phyloP scores from a whole-genome alignment of 225 moss, liverwort and hornwort genomes.

The Polytrichum commune region DNA sequence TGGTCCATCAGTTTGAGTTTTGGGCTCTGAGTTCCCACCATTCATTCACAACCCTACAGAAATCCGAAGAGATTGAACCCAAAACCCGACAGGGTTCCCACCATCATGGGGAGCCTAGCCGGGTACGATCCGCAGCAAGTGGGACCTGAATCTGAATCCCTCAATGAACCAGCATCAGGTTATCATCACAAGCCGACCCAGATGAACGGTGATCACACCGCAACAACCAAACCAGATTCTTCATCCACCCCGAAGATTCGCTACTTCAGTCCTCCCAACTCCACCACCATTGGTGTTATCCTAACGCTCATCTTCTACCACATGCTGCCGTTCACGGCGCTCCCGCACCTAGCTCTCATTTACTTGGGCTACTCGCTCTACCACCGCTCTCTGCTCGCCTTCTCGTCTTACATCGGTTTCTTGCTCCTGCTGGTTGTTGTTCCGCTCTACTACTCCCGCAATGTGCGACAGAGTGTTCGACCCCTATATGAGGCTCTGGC shows the following conservation, averaged over 20 bases:
- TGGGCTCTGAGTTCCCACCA: no score
- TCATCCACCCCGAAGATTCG: constrained; percentile 22
- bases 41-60: no score
- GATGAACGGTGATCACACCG: background rate
- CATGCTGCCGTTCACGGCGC: constrained; percentile 72
- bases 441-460: constrained; percentile 53
- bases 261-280: constrained; percentile 59
- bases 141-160: background rate
- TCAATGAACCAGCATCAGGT: no score
- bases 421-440: constrained; percentile 28
- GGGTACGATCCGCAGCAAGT: background rate
- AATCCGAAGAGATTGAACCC: no score
- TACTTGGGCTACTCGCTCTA: constrained; percentile 31
- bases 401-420: constrained; percentile 35
- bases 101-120: constrained; percentile 36
- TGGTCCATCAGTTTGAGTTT: no score
- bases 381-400: constrained; percentile 15
- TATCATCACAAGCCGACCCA: no score
- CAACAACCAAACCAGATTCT: background rate
- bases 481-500: constrained; percentile 64
- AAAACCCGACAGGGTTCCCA: background rate
- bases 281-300: constrained; percentile 31
- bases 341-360: constrained; percentile 34
- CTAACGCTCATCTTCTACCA: constrained; percentile 65
- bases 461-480: constrained; percentile 32